Base-by-base conservation (phyloP, 176 grass and related monocot species). In the Neostapfia colusana region DNA sequence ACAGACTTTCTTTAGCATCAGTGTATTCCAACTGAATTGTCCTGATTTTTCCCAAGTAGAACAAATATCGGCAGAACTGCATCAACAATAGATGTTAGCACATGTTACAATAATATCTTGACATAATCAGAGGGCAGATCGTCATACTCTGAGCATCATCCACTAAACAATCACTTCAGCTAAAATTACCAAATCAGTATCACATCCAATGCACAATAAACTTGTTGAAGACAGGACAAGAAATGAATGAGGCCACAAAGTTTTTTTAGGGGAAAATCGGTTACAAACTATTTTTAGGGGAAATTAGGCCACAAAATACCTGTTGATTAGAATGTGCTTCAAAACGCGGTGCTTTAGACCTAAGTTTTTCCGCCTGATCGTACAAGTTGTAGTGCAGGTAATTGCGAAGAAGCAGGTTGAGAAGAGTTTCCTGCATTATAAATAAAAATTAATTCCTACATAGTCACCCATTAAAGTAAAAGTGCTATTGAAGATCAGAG, bases 351-450 rank as follows among this genome's bases (percentile, higher is more conserved):
- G 89, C 94, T 77, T 97, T 93, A 35, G 91, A 97, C 77, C 94
- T 87, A 65, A 93, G 86, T 55, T 97, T 97, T 73, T 97, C 94
- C 28, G 94, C 91, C 56, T 91, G 91, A n/a, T 97, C 88, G 26
- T 91, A 97, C 53, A 97, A 84, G 76, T 93, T 97, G 72, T 93
- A 97, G 66, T 97, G 86, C 37, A 97, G 94, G 54, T 97, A 97
- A 89, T 93, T 97, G 81, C 91, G 91, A 63, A 97, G 94, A 40
- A 97, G 89, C 51, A 97, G 82, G 83, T 93, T 97, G 44, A 97
- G 86, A 55, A 97, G 88, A 23, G 89, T 91, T 81, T 93, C 94
- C 82, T 93, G 79, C 62, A 48, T 34, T 46, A 11, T 6, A 70
- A 56, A 72, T 14, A 74, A 0, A 72, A 56, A 41, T 55, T 18